A percentile compares a stretch with the other conserved stretches of the same genome.
phyloP scores from a whole-genome alignment of 257 asterid species.

The Solanum sitiens region DNA sequence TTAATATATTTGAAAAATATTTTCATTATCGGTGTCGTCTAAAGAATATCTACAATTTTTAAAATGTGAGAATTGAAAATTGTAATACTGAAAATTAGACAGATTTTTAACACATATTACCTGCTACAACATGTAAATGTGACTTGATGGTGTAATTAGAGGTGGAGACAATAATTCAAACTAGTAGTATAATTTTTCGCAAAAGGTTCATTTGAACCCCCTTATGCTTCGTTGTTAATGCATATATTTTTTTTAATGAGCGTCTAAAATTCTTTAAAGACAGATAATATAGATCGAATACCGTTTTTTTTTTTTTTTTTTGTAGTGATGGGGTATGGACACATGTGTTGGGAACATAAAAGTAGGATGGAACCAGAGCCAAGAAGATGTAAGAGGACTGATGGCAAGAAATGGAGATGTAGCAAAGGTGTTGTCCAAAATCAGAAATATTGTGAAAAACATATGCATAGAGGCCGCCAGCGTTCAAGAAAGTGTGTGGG shows the following conservation, averaged over 20 bases:
- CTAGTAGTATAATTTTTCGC: background rate
- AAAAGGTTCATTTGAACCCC: background rate
- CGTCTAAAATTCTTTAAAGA: background rate
- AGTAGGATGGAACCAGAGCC: conserved; percentile 11
- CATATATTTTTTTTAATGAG: background rate
- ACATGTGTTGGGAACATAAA: background rate
- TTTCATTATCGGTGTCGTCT: background rate
- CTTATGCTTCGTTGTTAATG: background rate
- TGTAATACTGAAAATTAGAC: background rate
- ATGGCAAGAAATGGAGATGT: conserved; percentile 30
- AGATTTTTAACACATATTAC: background rate
- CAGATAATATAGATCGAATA: background rate
- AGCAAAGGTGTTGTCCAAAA: conserved; percentile 1
- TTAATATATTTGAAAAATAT: background rate
- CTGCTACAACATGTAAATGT: background rate
- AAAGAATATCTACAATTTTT: background rate
- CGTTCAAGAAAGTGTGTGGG: conserved; percentile 1
- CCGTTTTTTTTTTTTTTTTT: background rate
- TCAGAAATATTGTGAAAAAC: conserved; percentile 18
- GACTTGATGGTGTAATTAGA: background rate
- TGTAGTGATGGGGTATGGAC: background rate
- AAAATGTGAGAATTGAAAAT: background rate
- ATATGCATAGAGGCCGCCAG: conserved; percentile 7
- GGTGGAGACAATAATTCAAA: background rate
- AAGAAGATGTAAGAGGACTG: conserved; percentile 18